Base-by-base conservation (phyloP, 164 flowering plant genomes). In the Nymphaea thermarum region DNA sequence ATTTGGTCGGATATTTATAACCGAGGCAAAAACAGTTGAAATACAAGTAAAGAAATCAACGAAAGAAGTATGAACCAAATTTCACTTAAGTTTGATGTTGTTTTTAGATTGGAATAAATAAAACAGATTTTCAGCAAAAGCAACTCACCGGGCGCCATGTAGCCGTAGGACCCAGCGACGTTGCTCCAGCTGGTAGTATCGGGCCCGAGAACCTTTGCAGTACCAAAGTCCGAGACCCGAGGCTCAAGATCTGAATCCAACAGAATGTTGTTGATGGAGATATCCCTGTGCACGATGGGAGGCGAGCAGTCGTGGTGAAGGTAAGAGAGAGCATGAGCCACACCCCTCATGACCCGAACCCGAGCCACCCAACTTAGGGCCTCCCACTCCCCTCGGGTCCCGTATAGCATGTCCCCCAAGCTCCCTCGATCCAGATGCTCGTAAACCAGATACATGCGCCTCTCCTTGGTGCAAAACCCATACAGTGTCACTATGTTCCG, bases 241-340 rank as follows among this genome's bases (percentile, higher is more conserved):
- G 90, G 75, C 72, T 77, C 86, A 3, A 68, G 77, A 1, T 73
- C 88, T 10, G 70, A 17, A 62, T 85, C 87, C 2, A 86, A 71
- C 75, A 88, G 70, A 7, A 88, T 55, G 63, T 86, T 88, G 25
- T 82, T 86, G 42, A 75, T 25, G 2, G 89, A 75, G 3, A 86
- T 72, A 68, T 88, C 94, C 6, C 90, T 71, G 70, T 86, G 94
- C 43, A 86, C 83, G 65, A 88, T 79, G 3, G 91, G 74, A 0
- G 82, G 86, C 43, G 70, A 68, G 72, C 87, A 87, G 44, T 87
- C 90, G 73, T 85, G 86, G 79, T 86, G 91, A 82, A 89, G 70
- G 72, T 89, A 89, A 59, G 90, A 70, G 36, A 87, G 43, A 3
- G 95, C 95, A 77, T 84, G 81, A 68, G 95, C 91, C 66, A 84